These are phyloP conservation scores for Oryza brachyantha DNA, from an alignment of 176 grass and related monocot genomes.

Conservation along the genomic window DNA sequence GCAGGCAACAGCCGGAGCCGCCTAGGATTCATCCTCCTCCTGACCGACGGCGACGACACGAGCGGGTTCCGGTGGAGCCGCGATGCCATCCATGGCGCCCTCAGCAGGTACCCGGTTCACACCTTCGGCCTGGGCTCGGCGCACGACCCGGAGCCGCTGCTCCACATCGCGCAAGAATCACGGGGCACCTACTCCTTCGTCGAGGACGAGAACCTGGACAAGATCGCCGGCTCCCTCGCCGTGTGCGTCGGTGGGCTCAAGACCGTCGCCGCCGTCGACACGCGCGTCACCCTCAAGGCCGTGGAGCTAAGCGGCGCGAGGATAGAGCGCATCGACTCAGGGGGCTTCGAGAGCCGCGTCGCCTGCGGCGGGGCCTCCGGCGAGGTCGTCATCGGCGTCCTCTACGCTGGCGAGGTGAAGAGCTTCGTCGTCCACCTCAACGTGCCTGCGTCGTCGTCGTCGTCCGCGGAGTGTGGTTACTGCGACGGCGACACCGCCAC, in stretches of 20 bases:
- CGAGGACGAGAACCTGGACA: background rate
- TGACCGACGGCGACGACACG: too few species aligned
- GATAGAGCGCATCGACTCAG: background rate
- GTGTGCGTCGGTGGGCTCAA: background rate
- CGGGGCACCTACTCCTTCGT: background rate
- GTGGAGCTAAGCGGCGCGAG: background rate
- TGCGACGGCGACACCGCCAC: too few species aligned
- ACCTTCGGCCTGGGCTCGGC: background rate
- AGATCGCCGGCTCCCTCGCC: background rate
- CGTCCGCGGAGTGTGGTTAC: too few species aligned
- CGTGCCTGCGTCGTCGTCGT: background rate
- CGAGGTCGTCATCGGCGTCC: background rate
- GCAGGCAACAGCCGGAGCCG: too few species aligned
- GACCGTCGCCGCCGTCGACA: background rate
- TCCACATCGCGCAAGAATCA: background rate
- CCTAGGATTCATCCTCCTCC: too few species aligned
- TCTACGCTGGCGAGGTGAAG: slow-evolving; percentile 16
- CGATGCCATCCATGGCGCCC: too few species aligned
- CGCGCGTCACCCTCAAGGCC: background rate
- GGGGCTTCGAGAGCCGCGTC: too few species aligned
- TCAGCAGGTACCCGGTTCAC: background rate
- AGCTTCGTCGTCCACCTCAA: background rate
- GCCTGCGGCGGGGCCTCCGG: too few species aligned
- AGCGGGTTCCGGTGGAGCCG: too few species aligned
- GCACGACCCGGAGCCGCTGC: background rate